Conservation (phyloP, 768 basidiomycete species). For the Termitomyces sp. region DNA sequence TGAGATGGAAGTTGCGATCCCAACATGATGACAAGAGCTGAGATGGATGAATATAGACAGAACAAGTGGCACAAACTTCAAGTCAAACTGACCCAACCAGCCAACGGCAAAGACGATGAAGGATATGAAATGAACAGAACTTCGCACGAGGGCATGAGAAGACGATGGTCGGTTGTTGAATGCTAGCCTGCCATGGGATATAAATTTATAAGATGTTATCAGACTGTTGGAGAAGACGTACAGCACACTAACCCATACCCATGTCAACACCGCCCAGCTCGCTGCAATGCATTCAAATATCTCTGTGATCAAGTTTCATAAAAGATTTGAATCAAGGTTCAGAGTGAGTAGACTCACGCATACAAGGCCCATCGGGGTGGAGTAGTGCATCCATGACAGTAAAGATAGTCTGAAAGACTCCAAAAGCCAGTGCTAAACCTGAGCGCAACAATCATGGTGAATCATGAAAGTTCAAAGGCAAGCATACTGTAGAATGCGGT, state of each 20-base stretch:
- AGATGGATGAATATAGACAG: not conserved
- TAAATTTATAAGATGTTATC: not conserved
- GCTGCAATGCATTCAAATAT: not conserved
- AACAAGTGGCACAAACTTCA: not conserved
- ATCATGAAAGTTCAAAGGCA: not conserved
- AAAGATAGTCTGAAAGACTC: not conserved
- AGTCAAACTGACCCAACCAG: constrained; percentile 9
- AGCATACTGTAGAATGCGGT: not conserved
- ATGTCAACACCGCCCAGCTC: not conserved
- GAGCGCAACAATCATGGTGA: not conserved
- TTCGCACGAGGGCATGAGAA: constrained; percentile 9
- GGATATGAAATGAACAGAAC: constrained; percentile 13
- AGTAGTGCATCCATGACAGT: not conserved
- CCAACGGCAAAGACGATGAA: constrained; percentile 3
- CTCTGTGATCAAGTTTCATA: not conserved
- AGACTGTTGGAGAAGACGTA: not conserved
- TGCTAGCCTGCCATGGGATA: constrained; percentile 1
- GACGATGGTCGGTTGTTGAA: constrained; percentile 14
- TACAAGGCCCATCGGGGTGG: not conserved
- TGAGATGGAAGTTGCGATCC: constrained; percentile 6
- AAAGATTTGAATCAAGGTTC: not conserved
- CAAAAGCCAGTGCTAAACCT: not conserved
- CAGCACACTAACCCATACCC: not conserved
- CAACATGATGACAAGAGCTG: constrained; percentile 3
- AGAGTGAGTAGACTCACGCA: not conserved